phyloP scores from a whole-genome alignment of 192 early-diverging fungal genomes.

The Thamnidium elegans region DNA sequence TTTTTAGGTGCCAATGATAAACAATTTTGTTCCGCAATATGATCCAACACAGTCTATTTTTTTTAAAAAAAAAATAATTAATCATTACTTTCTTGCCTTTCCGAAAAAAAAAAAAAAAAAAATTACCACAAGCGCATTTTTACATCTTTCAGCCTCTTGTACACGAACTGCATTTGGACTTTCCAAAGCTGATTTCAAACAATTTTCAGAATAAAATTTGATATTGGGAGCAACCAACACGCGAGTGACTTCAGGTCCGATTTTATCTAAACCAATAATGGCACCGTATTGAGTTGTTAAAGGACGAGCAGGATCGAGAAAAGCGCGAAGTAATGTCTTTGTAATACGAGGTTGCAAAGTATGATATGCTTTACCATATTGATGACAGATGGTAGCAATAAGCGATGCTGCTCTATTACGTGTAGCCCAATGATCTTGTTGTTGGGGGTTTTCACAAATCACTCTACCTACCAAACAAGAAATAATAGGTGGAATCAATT shows the following conservation, averaged over 20 bases:
- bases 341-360: constrained; percentile 86
- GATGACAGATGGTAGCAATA: constrained; percentile 66
- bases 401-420: constrained; percentile 76
- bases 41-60: constrained; percentile 11
- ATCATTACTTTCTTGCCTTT: not conserved
- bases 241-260: constrained; percentile 77
- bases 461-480: constrained; percentile 89
- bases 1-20: not conserved
- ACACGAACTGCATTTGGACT: constrained; percentile 16
- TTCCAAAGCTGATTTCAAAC: constrained; percentile 36
- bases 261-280: constrained; percentile 68
- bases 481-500: constrained; percentile 89
- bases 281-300: constrained; percentile 88
- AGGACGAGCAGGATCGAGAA: constrained; percentile 83
- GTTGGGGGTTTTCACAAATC: constrained; percentile 61
- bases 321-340: constrained; percentile 85
- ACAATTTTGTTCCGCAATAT: constrained; percentile 7
- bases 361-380: constrained; percentile 80
- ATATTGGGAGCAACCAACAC: constrained; percentile 76
- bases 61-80: not conserved
- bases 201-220: constrained; percentile 54
- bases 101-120: too few relatives aligned
- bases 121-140: constrained; percentile 51
- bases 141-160: constrained; percentile 42
- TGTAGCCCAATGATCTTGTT: constrained; percentile 82